Evolutionary conservation across 2,329 filamentous ascomycete genomes (phyloP), one percentile per base, ranked within the genome.

Genomic region (Sporothrix humicola): DNA sequence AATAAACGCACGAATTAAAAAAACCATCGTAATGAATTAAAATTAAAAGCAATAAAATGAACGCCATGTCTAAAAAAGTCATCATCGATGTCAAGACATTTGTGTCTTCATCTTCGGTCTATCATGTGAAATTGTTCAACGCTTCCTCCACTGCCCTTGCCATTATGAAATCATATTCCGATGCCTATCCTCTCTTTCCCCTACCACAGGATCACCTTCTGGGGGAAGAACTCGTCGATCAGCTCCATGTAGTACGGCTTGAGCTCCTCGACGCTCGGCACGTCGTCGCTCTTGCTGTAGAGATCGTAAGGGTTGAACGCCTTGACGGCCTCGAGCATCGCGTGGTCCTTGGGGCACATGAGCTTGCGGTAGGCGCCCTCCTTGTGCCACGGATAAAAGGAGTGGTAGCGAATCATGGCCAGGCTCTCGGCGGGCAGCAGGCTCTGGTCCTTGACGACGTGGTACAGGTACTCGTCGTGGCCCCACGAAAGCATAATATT

Each of bases 341-440:
- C 87, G 81, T 91, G 84, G 78, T 97, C 94, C 80, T 94, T 91
- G 75, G 92, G 90, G 81, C 91, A 88, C 94, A 97, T 97, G 81
- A 97, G 88, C 82, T 93, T 89, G 75, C 83, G 82, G 83, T 97
- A 97, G 7, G 93, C 94, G 72, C 91, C 91, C 81, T 92, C 91
- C 75, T 87, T 89, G 83, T 97, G 94, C 94, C 94, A 97, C 17
- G 94, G 91, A 83, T 97, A 97, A 84, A 97, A 97, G 6, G 91
- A 93, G 84, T 97, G 94, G 83, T 97, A 97, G 73, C 94, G 87
- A 81, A 97, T 96, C 93, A 97, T 97, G 75, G 94, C 94, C 12
- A 97, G 87, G 0, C 92, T 92, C 86, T 97, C 94, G 65, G 88
- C 86, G 0, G 94, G 94, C 59, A 97, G 86, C 0, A 85, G 91